Evolutionary conservation across 768 basidiomycete species (phyloP).

Genomic region (Tricholoma matsutake): DNA sequence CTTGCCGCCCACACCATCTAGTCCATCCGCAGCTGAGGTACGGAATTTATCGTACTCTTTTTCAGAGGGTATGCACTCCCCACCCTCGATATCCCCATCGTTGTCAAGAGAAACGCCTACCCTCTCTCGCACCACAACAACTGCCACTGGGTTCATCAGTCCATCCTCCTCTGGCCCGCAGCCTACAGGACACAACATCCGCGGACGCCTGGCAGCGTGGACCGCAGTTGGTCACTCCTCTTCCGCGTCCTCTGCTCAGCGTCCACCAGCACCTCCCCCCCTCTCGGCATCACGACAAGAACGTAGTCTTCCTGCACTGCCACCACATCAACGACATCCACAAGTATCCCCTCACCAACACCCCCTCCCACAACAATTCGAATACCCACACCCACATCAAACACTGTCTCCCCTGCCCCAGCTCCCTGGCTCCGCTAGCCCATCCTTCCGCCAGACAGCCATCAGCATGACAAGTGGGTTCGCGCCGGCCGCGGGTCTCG

Average conservation of each 20-base stretch:
- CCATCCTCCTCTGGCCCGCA: conserved; percentile 31
- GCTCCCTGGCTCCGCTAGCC: conserved; percentile 19
- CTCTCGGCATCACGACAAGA: conserved; percentile 12
- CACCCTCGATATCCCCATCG: conserved; percentile 22
- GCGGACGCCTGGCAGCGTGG: conserved; percentile 49
- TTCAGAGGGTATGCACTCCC: conserved; percentile 30
- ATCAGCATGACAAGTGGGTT: conserved; percentile 69
- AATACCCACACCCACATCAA: conserved; percentile 15
- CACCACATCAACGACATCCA: conserved; percentile 11
- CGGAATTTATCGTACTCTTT: conserved; percentile 32
- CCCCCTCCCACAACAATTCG: conserved; percentile 10
- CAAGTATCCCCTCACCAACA: conserved; percentile 10
- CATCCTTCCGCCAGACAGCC: conserved; percentile 55
- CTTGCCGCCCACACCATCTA: conserved; percentile 24
- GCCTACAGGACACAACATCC: conserved; percentile 40
- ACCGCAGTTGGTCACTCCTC: conserved; percentile 19
- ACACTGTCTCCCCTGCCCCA: conserved; percentile 1
- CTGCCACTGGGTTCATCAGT: conserved; percentile 41
- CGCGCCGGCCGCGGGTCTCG: conserved; percentile 70
- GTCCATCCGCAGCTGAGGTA: conserved; percentile 28
- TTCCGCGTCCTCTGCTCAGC: conserved; percentile 13
- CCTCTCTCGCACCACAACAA: conserved; percentile 32
- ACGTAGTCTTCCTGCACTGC: conserved; percentile 2
- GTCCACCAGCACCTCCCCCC: conserved; percentile 11
- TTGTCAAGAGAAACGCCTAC: conserved; percentile 37